Evolutionary conservation across 495 filamentous ascomycete genomes (phyloP).

Genomic region (Podospora appendiculata): DNA sequence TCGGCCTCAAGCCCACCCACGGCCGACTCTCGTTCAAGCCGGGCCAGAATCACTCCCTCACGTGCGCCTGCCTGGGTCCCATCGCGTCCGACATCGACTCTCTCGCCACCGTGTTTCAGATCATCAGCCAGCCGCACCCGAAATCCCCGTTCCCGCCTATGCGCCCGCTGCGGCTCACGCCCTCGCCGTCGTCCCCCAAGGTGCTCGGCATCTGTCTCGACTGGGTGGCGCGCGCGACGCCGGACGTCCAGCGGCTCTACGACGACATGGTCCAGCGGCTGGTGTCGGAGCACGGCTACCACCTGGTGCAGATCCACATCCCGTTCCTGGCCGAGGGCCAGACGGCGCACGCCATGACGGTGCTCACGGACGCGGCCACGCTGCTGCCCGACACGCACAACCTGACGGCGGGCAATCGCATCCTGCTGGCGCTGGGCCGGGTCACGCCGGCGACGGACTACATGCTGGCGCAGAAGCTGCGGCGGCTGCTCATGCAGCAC

Average conservation of each 20-base stretch:
- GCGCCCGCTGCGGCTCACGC: slow-evolving; percentile 6
- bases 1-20: slow-evolving; percentile 76
- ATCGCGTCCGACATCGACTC: slow-evolving; percentile 68
- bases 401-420: slow-evolving; percentile 60
- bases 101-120: slow-evolving; percentile 62
- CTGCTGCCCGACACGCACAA: slow-evolving; percentile 22
- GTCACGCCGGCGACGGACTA: slow-evolving; percentile 61
- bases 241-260: slow-evolving; percentile 52
- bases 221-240: slow-evolving; percentile 64
- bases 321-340: slow-evolving; percentile 70
- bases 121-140: slow-evolving; percentile 63
- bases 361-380: slow-evolving; percentile 60
- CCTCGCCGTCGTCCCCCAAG: slow-evolving; percentile 12
- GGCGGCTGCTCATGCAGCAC: slow-evolving; percentile 71
- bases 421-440: slow-evolving; percentile 58
- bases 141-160: slow-evolving; percentile 41
- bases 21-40: slow-evolving; percentile 59
- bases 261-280: slow-evolving; percentile 51
- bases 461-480: slow-evolving; percentile 67
- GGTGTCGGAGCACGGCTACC: slow-evolving; percentile 48
- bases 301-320: slow-evolving; percentile 58
- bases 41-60: slow-evolving; percentile 49
- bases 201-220: slow-evolving; percentile 59
- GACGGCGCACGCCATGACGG: slow-evolving; percentile 70
- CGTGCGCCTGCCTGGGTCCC: slow-evolving; percentile 61